Evolutionary conservation across 768 basidiomycete genomes (phyloP).

Genomic region (Leccinum obscurum): DNA sequence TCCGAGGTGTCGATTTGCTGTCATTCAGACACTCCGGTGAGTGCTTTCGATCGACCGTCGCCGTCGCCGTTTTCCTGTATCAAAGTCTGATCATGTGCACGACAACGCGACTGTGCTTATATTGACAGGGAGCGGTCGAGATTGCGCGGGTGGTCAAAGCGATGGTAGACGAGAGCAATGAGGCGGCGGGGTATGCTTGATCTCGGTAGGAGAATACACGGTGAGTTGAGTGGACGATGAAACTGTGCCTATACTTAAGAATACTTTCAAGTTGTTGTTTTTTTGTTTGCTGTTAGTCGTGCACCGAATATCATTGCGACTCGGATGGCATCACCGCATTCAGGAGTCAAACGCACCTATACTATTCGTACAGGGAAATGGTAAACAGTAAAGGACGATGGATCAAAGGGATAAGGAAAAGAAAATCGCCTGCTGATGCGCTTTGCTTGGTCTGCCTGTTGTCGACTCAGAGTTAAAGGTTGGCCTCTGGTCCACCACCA

Average conservation of each 20-base stretch:
- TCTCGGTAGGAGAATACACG: not conserved
- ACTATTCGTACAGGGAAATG: too few species aligned
- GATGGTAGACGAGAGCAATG: slow-evolving; percentile 57
- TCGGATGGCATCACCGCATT: too few species aligned
- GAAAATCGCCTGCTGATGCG: too few species aligned
- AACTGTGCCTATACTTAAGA: not conserved
- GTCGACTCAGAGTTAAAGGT: too few species aligned
- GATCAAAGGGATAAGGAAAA: too few species aligned
- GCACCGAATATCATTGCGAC: too few species aligned
- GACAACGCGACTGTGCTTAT: not conserved
- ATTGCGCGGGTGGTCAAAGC: slow-evolving; percentile 52
- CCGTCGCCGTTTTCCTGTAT: not conserved
- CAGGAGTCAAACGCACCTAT: too few species aligned
- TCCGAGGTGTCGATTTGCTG: slow-evolving; percentile 60
- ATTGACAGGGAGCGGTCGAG: slow-evolving; percentile 49
- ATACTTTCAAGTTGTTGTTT: too few species aligned
- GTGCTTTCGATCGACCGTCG: slow-evolving; percentile 18
- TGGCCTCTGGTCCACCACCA: too few species aligned
- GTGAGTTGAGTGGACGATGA: not conserved
- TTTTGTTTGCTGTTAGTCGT: too few species aligned
- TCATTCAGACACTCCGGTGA: slow-evolving; percentile 64
- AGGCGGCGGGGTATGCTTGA: slow-evolving; percentile 30
- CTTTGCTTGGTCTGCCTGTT: too few species aligned
- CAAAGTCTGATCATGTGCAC: not conserved
- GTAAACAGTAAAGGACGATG: too few species aligned